Conservation (phyloP, 331 rosid species). For the Prunus yedoensis region DNA sequence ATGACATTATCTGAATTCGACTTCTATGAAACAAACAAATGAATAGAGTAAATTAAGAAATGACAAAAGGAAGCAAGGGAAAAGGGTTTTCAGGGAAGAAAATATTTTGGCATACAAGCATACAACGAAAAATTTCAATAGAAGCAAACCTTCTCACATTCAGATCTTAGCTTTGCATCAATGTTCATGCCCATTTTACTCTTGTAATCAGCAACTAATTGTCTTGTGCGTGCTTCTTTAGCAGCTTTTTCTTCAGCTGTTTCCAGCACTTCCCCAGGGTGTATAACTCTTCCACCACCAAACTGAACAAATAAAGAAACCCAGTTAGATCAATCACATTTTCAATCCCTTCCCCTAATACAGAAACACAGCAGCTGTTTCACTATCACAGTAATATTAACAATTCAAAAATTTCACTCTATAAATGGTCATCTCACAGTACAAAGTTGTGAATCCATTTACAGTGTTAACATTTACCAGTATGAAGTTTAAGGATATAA, state of each 20-base stretch:
- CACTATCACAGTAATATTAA: background rate
- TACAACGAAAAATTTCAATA: background rate
- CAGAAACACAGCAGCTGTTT: background rate
- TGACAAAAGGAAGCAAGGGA: background rate
- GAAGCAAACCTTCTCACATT: constrained; percentile 68
- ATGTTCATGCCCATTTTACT: constrained; percentile 54
- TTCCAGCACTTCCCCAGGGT: constrained; percentile 78
- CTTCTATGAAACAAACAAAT: background rate
- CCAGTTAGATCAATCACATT: background rate
- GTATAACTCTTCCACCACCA: constrained; percentile 83
- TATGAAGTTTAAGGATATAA: background rate
- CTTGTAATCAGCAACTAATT: constrained; percentile 71
- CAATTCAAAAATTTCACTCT: background rate
- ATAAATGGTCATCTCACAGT: background rate
- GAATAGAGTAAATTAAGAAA: background rate
- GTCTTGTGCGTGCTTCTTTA: constrained; percentile 68
- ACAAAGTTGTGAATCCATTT: background rate
- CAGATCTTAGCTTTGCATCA: constrained; percentile 63
- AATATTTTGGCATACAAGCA: background rate
- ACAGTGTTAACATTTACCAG: background rate
- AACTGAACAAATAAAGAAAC: constrained; percentile 41
- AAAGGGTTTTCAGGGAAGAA: background rate
- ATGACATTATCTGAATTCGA: background rate
- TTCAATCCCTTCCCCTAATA: background rate
- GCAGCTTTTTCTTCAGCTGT: constrained; percentile 74